Evolutionary conservation across 192 early-diverging fungal species (phyloP).

Genomic region (Coemansia erecta): DNA sequence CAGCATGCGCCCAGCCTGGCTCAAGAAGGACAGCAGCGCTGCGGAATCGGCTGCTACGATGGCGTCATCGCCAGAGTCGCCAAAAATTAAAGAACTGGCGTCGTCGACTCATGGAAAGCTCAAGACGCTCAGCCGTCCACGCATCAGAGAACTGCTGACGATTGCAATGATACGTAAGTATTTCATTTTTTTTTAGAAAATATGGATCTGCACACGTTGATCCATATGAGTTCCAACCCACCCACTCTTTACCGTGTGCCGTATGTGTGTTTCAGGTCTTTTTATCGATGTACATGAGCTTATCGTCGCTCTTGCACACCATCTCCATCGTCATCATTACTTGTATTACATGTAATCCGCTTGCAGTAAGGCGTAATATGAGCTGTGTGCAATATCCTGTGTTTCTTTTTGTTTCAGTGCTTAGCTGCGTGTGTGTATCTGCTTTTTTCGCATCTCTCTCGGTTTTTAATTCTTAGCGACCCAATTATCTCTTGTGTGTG

Average conservation of each 20-base stretch:
- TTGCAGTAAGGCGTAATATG: conserved; percentile 25
- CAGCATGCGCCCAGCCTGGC: conserved; percentile 47
- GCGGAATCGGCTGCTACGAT: conserved; percentile 10
- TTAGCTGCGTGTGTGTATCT: not conserved
- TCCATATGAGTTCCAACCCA: not conserved
- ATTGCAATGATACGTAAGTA: conserved; percentile 53
- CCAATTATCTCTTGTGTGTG: not conserved
- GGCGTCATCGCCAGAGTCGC: conserved; percentile 29
- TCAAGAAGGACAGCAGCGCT: conserved; percentile 31
- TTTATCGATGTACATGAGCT: not conserved
- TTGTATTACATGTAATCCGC: not conserved
- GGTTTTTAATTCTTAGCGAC: not conserved
- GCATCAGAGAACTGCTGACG: conserved; percentile 45
- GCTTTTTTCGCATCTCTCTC: conserved; percentile 1
- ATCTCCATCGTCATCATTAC: too few species aligned
- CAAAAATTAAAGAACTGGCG: conserved; percentile 40
- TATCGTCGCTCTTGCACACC: not conserved
- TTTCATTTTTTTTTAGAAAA: not conserved
- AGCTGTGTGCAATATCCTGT: conserved; percentile 13
- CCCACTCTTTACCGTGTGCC: not conserved
- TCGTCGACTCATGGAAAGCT: conserved; percentile 23
- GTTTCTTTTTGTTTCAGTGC: conserved; percentile 5
- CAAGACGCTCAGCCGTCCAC: conserved; percentile 44
- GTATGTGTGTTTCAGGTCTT: not conserved
- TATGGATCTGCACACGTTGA: not conserved